Base-by-base conservation (phyloP, 768 basidiomycete species). In the Roridomyces roridus region DNA sequence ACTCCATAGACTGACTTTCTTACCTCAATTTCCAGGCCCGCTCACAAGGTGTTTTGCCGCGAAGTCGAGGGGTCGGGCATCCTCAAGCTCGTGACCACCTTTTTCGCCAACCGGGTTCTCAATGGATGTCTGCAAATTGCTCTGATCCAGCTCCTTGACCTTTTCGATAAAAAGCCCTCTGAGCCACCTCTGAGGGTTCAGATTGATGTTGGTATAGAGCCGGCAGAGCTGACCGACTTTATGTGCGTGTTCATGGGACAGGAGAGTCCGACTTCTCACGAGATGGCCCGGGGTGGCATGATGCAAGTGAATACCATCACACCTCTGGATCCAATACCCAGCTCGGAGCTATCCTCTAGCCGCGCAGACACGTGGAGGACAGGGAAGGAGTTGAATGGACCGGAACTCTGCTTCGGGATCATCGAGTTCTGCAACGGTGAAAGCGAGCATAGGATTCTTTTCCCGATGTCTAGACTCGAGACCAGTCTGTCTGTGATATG, bases 191-290 rank as follows among this genome's bases (percentile, higher is more conserved):
- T 57, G 28, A 57, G 46, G 56, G 56, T 50, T 5, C 56, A 50
- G 37, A 44, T 57, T 10, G 56, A 57, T 24, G 11, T 59, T 24
- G 57, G 28, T 4, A 51, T 57, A 20, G 56, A 57, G 49, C 56
- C 56, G 20, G 56, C 49, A 17, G 37, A 57, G 5, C 28, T 46
- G 1, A 2, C 26, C 20, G 29, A 51, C 1, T 57, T 46, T 31
- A 15, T 51, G 24, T 21, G 26, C n/a, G 35, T 57, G 15, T 51
- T 51, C 44, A 24, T 40, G 7, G 31, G 35, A 2, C 25, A 57
- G 24, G n/a, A n/a, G n/a, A n/a, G n/a, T n/a, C n/a, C 36, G 20
- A 12, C 17, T 46, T 0, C 7, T 1, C 9, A 2, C 14, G 4
- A 23, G n/a, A 14, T 39, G 31, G 17, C 7, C 41, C 1, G 21